Evolutionary conservation across 169 alveolate genomes (phyloP), one percentile per base, ranked within the genome.

Genomic region (Cryptosporidium ryanae): DNA sequence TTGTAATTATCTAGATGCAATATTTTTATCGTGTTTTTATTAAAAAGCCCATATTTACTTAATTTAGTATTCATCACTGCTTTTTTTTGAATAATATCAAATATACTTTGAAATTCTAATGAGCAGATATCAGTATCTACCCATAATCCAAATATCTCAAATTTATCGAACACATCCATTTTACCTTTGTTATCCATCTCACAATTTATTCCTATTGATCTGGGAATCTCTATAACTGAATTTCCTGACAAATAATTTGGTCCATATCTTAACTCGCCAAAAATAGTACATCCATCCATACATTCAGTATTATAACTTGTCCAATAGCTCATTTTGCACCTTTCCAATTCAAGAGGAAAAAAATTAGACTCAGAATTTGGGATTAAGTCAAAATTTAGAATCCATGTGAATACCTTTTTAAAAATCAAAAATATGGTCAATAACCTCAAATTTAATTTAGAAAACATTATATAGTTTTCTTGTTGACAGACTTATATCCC

Each of bases 221-320:
- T n/a, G 13, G 83, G 83, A 29, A 68, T 13, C 21, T 68, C 83
- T 27, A 17, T 43, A 1, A 21, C 2, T 52, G 18, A 25, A 50
- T 44, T 61, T 57, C 64, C 48, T 8, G 71, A 57, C 8, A 76
- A 17, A 61, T 59, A 76, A 59, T 76, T 76, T 15, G 71, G 68
- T 59, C 87, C 87, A 43, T 76, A 76, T 38, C 71, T 76, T 65
- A 76, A 50, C 59, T 76, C 64, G 10, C 87, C 87, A 29, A 21
- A 0, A 18, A 76, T 57, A 34, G 64, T 59, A 25, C 87, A 76
- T 21, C 87, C 87, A 59, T 76, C 87, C 68, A 76, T 59, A 23
- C 87, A 76, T n/a, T 55, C 64, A 17, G 87, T 76, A 44, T 55
- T 55, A 44, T 43, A 32, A 13, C 13, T 49, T 38, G 87, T 76